phyloP scores from a whole-genome alignment of 805 yeast species.

The Alloascoidea hylecoeti region DNA sequence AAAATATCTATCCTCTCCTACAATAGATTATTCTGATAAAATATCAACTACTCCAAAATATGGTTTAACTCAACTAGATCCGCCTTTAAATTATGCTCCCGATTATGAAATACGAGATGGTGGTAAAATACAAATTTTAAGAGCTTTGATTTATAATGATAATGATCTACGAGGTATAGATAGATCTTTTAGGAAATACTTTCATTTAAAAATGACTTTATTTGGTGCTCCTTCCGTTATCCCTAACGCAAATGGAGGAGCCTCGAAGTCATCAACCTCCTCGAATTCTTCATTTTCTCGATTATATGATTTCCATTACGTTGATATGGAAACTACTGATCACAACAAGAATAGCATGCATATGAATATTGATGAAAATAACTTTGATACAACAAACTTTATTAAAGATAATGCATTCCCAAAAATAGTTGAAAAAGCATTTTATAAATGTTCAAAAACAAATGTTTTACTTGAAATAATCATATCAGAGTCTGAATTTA shows the following conservation, averaged over 20 bases:
- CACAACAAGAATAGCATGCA: neutral
- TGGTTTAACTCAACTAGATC: neutral
- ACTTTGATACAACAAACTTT: neutral
- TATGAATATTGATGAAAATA: neutral
- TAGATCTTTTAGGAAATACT: neutral
- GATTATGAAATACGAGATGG: neutral
- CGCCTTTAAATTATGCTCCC: neutral
- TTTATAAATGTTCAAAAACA: conserved; percentile 6
- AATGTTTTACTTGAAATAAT: conserved; percentile 8
- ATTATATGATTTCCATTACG: neutral
- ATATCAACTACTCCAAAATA: neutral
- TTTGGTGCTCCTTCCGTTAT: too few species aligned
- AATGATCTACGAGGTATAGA: neutral
- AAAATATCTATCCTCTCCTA: too few species aligned
- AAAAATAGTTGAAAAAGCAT: neutral
- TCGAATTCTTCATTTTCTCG: neutral
- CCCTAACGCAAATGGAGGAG: neutral
- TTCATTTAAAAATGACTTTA: neutral
- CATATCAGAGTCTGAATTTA: conserved; percentile 20
- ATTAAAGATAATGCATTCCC: neutral
- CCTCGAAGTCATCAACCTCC: too few species aligned
- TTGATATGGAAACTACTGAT: neutral
- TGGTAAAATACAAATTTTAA: neutral
- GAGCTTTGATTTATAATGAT: neutral
- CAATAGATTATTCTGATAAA: neutral